A percentile compares a stretch with the other conserved stretches of the same genome.
Conservation (phyloP, 148 eudicot genomes). For the Arbutus unedo region DNA sequence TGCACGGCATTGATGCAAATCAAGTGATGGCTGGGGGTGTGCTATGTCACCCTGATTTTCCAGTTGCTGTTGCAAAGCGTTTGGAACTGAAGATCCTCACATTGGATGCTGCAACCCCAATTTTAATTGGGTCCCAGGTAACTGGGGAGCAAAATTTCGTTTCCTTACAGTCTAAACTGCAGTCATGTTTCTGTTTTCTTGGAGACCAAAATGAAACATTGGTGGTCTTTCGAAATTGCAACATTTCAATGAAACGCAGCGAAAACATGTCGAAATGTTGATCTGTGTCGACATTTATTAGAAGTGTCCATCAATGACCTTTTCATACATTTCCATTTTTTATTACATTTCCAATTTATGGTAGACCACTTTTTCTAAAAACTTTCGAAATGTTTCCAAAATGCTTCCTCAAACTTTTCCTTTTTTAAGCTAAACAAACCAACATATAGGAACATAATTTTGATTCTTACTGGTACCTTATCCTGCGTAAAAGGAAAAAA, state of each 20-base stretch:
- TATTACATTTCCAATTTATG: neutral
- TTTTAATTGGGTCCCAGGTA: constrained; percentile 86
- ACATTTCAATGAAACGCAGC: neutral
- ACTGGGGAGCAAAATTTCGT: neutral
- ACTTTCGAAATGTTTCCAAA: no score
- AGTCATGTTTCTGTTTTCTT: neutral
- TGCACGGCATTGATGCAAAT: constrained; percentile 68
- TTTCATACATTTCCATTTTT: neutral
- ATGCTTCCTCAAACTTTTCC: neutral
- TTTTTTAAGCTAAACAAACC: neutral
- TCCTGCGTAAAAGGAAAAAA: neutral
- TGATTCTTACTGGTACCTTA: neutral
- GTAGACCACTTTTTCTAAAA: neutral
- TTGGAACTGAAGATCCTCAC: constrained; percentile 82
- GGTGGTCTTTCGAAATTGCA: neutral
- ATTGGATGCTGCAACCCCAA: constrained; percentile 68
- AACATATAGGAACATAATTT: neutral
- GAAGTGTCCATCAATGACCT: neutral
- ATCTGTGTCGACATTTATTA: neutral
- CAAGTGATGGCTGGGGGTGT: constrained; percentile 80
- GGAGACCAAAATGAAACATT: constrained; percentile 5
- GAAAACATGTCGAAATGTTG: neutral
- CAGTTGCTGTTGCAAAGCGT: constrained; percentile 64
- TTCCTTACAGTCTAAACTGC: neutral
- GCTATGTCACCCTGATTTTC: constrained; percentile 91